These are phyloP conservation scores for Kurtzmaniella quercitrusa DNA, from an alignment of 1,139 yeast genomes.

Conservation along the genomic window DNA sequence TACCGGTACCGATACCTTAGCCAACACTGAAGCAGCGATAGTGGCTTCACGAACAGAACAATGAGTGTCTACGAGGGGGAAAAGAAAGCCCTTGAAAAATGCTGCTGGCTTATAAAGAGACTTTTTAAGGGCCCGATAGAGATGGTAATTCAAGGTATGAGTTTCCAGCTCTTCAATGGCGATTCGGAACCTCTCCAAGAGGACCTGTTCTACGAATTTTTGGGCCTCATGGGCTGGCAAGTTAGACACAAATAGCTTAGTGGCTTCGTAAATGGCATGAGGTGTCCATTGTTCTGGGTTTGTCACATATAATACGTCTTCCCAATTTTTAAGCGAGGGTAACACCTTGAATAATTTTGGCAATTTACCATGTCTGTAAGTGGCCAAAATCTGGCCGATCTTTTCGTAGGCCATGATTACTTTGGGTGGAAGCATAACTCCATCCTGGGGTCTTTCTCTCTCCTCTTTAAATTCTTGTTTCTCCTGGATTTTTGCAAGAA, in stretches of 20 bases:
- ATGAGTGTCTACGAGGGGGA: conserved; percentile 80
- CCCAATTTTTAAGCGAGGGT: conserved; percentile 92
- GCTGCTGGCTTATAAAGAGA: conserved; percentile 96
- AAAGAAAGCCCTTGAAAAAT: conserved; percentile 90
- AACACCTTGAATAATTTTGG: conserved; percentile 93
- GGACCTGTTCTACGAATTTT: conserved; percentile 67
- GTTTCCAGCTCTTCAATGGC: conserved; percentile 76
- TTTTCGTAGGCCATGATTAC: conserved; percentile 92
- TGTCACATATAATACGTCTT: conserved; percentile 88
- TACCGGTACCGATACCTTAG: conserved; percentile 89
- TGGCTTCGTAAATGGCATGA: conserved; percentile 93
- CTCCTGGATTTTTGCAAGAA: conserved; percentile 82
- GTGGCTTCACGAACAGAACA: conserved; percentile 93
- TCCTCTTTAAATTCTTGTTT: conserved; percentile 42
- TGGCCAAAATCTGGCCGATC: conserved; percentile 79
- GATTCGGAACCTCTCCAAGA: conserved; percentile 79
- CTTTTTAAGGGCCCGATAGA: conserved; percentile 87
- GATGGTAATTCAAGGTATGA: conserved; percentile 76
- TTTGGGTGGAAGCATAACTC: conserved; percentile 86
- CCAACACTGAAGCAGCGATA: conserved; percentile 86
- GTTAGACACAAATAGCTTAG: conserved; percentile 88
- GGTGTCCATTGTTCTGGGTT: conserved; percentile 94
- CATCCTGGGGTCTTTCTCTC: conserved; percentile 32
- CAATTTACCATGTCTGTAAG: conserved; percentile 94
- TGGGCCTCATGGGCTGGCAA: conserved; percentile 86